A percentile compares a stretch with the other conserved stretches of the same genome.
Evolutionary conservation across 495 filamentous ascomycete species (phyloP).

Genomic region (Lasiosphaeriaceae sp.): DNA sequence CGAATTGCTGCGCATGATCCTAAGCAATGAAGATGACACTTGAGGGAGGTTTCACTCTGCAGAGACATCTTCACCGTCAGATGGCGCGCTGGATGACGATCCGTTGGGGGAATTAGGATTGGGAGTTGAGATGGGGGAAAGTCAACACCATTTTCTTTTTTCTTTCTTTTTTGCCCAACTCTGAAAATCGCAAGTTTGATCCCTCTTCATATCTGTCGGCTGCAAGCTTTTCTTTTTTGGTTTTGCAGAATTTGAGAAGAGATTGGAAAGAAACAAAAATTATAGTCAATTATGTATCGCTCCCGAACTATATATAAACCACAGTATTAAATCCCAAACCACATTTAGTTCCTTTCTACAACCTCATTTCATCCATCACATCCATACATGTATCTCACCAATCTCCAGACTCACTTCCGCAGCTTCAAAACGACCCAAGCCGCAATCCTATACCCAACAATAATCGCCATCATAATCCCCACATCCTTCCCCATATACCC

Average conservation of each 20-base stretch:
- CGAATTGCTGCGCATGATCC: conserved; percentile 42
- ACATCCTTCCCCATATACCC: conserved; percentile 65
- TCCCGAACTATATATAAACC: too few species aligned
- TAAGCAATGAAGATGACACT: conserved; percentile 49
- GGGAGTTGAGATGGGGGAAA: conserved; percentile 44
- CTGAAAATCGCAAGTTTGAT: background rate
- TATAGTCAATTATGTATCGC: too few species aligned
- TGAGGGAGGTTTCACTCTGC: conserved; percentile 52
- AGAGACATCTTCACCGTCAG: conserved; percentile 50
- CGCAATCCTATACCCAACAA: conserved; percentile 65
- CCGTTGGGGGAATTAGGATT: conserved; percentile 47
- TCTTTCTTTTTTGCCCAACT: conserved; percentile 28
- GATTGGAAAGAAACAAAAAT: too few species aligned
- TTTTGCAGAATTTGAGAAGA: too few species aligned
- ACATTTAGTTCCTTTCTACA: too few species aligned
- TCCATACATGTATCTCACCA: too few species aligned
- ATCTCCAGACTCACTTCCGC: conserved; percentile 27
- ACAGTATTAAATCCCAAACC: too few species aligned
- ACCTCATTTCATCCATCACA: too few species aligned
- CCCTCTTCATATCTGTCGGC: too few species aligned
- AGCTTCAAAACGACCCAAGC: conserved; percentile 39
- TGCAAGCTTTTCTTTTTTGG: too few species aligned
- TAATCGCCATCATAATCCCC: conserved; percentile 71
- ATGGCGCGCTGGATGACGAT: conserved; percentile 51
- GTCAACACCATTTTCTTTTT: conserved; percentile 41